Percentiles rank a stretch among this genome's conserved stretches.
Evolutionary conservation across 2,329 filamentous ascomycete genomes (phyloP).

Genomic region (Daldinia eschscholtzii): DNA sequence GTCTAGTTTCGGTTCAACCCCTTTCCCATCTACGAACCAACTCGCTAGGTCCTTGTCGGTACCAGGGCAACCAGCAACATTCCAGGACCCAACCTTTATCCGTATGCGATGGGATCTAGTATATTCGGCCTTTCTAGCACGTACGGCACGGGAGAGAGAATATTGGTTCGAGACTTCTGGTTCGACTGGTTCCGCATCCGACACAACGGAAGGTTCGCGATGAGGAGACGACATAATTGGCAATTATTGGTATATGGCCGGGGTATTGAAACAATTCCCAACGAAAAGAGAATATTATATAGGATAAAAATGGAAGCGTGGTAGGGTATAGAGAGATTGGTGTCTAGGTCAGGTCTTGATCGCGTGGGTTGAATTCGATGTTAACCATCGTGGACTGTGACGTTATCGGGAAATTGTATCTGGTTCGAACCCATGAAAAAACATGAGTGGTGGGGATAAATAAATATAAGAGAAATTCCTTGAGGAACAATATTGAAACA

Average conservation of each 20-base stretch:
- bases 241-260: not conserved
- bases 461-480: conserved; percentile 3
- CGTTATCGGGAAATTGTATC: conserved; percentile 38
- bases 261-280: not conserved
- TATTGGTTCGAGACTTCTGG: conserved; percentile 61
- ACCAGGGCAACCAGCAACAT: conserved; percentile 85
- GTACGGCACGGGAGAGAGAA: conserved; percentile 74
- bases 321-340: conserved; percentile 6
- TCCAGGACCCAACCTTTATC: conserved; percentile 95
- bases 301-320: not conserved
- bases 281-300: not conserved
- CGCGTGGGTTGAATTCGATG: conserved; percentile 29
- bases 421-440: conserved; percentile 12
- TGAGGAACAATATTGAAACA: not conserved
- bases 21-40: conserved; percentile 88
- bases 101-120: conserved; percentile 78
- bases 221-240: conserved; percentile 48
- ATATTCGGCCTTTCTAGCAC: conserved; percentile 83
- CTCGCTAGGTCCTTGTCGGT: conserved; percentile 88
- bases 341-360: conserved; percentile 41
- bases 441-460: conserved; percentile 15
- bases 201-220: conserved; percentile 51
- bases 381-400: conserved; percentile 40
- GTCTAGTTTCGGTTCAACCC: conserved; percentile 74
- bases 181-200: conserved; percentile 61